A percentile compares a stretch with the other conserved stretches of the same genome.
Conservation (phyloP, 116 monocot species). For the Zostera marina region DNA sequence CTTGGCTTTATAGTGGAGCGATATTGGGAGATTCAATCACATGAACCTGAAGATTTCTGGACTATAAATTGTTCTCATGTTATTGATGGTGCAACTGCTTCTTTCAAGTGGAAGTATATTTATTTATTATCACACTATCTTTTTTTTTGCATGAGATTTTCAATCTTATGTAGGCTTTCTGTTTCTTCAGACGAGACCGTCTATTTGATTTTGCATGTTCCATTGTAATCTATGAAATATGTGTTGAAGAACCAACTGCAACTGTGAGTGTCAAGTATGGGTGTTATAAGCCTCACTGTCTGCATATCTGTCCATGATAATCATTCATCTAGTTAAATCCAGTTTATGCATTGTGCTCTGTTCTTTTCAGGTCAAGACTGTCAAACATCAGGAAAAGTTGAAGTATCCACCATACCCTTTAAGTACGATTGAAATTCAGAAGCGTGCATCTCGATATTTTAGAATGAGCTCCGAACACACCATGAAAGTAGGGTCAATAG, state of each 20-base stretch:
- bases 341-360: not conserved
- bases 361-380: conserved; percentile 54
- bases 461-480: conserved; percentile 93
- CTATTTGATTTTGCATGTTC: conserved; percentile 73
- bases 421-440: conserved; percentile 86
- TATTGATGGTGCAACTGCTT: conserved; percentile 62
- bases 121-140: not conserved
- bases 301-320: not conserved
- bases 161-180: conserved; percentile 1
- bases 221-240: conserved; percentile 87
- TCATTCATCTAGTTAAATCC: not conserved
- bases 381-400: conserved; percentile 58
- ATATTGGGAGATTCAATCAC: conserved; percentile 93
- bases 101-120: conserved; percentile 66
- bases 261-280: conserved; percentile 31
- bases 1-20: conserved; percentile 96
- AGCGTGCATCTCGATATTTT: conserved; percentile 93
- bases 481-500: conserved; percentile 52
- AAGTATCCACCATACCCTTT: conserved; percentile 95
- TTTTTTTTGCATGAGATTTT: not conserved
- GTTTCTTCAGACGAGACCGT: conserved; percentile 46
- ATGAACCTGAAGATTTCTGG: conserved; percentile 98
- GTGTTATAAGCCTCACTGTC: not conserved
- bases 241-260: conserved; percentile 80
- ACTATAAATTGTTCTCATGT: conserved; percentile 81